Conservation (phyloP, 2,329 filamentous ascomycete species). For the Conoideocrella luteorostrata region DNA sequence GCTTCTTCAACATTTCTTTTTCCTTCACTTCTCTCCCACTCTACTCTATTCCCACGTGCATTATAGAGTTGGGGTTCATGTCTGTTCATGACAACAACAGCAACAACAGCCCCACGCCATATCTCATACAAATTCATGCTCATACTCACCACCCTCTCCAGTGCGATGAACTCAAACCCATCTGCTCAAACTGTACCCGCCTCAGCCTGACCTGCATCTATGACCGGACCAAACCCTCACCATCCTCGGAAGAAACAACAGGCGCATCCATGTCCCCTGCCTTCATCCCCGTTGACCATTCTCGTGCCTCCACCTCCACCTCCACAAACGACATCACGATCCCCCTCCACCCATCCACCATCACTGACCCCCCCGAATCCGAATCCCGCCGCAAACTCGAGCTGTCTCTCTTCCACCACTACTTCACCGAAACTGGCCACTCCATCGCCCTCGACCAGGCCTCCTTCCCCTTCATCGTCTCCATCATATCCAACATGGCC, state of each 20-base stretch:
- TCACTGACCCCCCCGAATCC: constrained; percentile 10
- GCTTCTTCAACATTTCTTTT: not conserved
- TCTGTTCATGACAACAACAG: no score
- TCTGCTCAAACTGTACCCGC: constrained; percentile 16
- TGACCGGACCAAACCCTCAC: constrained; percentile 8
- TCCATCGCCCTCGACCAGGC: constrained; percentile 11
- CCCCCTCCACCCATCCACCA: no score
- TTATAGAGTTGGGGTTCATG: no score
- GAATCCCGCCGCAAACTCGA: constrained; percentile 14
- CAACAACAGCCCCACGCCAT: no score
- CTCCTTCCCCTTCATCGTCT: constrained; percentile 10
- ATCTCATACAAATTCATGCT: no score
- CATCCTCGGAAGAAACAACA: no score
- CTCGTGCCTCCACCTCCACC: not conserved
- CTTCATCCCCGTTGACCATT: not conserved
- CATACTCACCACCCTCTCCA: constrained; percentile 1
- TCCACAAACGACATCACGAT: not conserved
- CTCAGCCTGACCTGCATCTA: constrained; percentile 13
- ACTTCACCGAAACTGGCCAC: constrained; percentile 12
- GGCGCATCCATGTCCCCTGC: no score
- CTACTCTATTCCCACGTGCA: no score
- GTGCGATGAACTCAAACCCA: constrained; percentile 17
- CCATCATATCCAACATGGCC: constrained; percentile 10
- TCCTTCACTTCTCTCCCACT: no score
- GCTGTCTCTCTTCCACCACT: constrained; percentile 15